Conservation (phyloP, 805 yeast genomes). For the Suhomyces canberraensis region DNA sequence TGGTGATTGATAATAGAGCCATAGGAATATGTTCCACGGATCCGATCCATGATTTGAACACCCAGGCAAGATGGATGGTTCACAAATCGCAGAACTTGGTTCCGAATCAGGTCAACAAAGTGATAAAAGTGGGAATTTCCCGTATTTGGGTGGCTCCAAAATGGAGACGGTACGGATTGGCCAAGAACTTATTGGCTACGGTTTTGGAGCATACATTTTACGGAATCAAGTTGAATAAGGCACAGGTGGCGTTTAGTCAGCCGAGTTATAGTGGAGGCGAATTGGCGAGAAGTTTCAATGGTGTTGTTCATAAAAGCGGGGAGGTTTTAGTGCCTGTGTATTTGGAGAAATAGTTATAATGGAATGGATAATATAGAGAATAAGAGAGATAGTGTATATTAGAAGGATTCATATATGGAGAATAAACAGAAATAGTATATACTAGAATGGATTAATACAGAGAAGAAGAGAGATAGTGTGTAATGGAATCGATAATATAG, state of each 20-base stretch:
- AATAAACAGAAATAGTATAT: too few species aligned
- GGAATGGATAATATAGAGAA: slow-evolving; percentile 1
- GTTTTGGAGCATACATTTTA: slow-evolving; percentile 46
- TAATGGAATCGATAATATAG: too few species aligned
- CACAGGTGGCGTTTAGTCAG: slow-evolving; percentile 65
- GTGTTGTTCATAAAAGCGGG: slow-evolving; percentile 53
- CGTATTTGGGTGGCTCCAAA: slow-evolving; percentile 43
- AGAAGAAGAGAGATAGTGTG: too few species aligned
- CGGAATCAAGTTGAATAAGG: slow-evolving; percentile 43
- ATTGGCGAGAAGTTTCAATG: slow-evolving; percentile 55
- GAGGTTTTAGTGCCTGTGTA: slow-evolving; percentile 50
- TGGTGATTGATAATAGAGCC: slow-evolving; percentile 43
- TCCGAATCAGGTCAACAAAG: slow-evolving; percentile 38
- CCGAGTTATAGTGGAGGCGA: slow-evolving; percentile 65
- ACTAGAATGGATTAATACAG: too few species aligned
- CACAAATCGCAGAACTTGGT: slow-evolving; percentile 49
- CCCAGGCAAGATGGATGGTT: slow-evolving; percentile 58
- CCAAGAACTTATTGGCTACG: slow-evolving; percentile 39
- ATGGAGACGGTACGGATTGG: slow-evolving; percentile 53
- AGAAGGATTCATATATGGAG: too few species aligned
- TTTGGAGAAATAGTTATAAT: slow-evolving; percentile 28
- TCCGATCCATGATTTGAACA: slow-evolving; percentile 20
- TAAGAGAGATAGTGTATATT: too few species aligned
- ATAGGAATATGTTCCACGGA: slow-evolving; percentile 60
- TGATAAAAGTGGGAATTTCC: slow-evolving; percentile 36